Evolutionary conservation across 208 protist genomes (phyloP).

Genomic region (Trypanosoma platydactyli): DNA sequence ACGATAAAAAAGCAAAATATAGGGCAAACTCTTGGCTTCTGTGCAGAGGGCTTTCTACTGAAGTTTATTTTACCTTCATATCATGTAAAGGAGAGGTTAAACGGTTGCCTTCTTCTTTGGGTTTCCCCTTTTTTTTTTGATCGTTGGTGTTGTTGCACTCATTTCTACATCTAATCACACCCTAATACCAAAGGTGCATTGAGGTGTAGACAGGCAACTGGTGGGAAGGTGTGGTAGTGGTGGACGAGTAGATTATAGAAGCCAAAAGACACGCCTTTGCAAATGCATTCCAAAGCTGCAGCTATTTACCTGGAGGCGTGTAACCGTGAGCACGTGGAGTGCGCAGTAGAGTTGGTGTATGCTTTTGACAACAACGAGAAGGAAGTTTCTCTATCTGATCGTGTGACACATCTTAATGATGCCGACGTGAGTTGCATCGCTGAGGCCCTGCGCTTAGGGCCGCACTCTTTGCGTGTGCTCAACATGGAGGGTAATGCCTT

Average conservation of each 20-base stretch:
- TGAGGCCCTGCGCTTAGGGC: constrained; percentile 46
- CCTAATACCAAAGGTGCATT: background rate
- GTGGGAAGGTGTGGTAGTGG: too few relatives aligned
- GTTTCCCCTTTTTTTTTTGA: background rate
- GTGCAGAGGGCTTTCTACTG: too few relatives aligned
- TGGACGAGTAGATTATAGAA: too few relatives aligned
- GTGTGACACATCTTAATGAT: constrained; percentile 65
- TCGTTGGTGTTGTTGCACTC: too few relatives aligned
- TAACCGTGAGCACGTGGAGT: constrained; percentile 62
- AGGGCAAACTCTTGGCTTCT: too few relatives aligned
- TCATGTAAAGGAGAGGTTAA: background rate
- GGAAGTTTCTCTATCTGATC: constrained; percentile 45
- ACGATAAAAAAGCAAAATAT: too few relatives aligned
- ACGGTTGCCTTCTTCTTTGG: constrained; percentile 9
- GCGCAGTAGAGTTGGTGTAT: constrained; percentile 63
- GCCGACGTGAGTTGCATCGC: constrained; percentile 76
- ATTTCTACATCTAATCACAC: background rate
- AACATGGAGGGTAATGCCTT: constrained; percentile 87
- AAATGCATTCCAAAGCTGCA: constrained; percentile 33
- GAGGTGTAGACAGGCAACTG: too few relatives aligned
- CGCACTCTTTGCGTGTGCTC: constrained; percentile 55
- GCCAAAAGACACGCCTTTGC: background rate
- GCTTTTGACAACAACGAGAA: constrained; percentile 68
- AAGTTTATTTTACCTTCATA: background rate
- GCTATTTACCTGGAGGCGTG: constrained; percentile 70